Base-by-base conservation (phyloP, 805 yeast species). In the Kodamaea hsintzibuensis region DNA sequence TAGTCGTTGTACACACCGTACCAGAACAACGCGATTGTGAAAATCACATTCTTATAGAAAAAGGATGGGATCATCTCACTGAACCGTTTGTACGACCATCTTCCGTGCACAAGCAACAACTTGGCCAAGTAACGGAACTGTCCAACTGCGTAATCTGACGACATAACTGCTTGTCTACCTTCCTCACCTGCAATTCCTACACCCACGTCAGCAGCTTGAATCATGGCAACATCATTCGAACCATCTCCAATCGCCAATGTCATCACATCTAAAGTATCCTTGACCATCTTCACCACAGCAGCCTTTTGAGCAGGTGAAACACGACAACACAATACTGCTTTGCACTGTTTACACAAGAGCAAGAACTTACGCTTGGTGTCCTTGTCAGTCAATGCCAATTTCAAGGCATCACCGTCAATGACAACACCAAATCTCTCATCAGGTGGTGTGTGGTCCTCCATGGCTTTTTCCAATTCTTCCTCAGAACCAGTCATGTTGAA, bases 111-210 rank as follows among this genome's bases (percentile, higher is more conserved):
- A 50, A 88, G 70, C 47, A 89, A 71, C 57, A 88, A 73, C 58
- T 91, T 70, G 1, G 83, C 77, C 59, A 88, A 70, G 68, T 76
- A 89, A 57, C 90, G 70, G 73, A 88, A 88, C 68, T 88, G 95
- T 2, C 91, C 96, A 62, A 88, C 75, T 2, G 91, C 93, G 67
- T 86, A 88, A 72, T 88, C 96, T 0, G 92, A 83, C 1, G 91
- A 83, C 96, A 88, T 88, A 8, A 85, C 95, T 1, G 96, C 96
- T 64, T 88, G 92, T 50, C 95, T 73, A 55, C 96, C 96, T 71
- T 88, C 96, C 61, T 87, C 89, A 59, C 96, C 96, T 6, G 91
- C 93, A 63, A 88, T 88, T 58, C 96, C 96, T 39, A 89, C 86
- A 54, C 96, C 96, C 35, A 89, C 84, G 66, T 89, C 86, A 3